phyloP scores from a whole-genome alignment of 192 early-diverging fungal genomes.

The Spizellomyces punctatus region DNA sequence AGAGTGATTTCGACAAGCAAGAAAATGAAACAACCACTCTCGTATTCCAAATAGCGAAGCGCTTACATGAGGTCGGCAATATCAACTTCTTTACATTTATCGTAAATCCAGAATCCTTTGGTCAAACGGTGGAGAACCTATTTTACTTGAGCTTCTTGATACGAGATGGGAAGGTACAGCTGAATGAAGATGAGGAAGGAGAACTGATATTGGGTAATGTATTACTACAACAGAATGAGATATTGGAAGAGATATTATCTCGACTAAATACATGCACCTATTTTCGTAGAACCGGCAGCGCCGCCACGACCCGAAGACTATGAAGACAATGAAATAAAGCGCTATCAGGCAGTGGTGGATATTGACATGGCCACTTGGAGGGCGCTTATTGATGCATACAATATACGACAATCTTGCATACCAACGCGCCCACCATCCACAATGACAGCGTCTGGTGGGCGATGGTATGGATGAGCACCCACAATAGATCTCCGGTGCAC shows the following conservation, averaged over 20 bases:
- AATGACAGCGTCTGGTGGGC: not conserved
- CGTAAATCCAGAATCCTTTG: conserved; percentile 86
- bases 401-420: conserved; percentile 63
- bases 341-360: conserved; percentile 20
- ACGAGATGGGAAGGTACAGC: conserved; percentile 76
- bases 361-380: conserved; percentile 22
- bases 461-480: conserved; percentile 16
- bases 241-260: no score
- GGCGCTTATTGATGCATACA: conserved; percentile 63
- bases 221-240: no score
- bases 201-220: conserved; percentile 52
- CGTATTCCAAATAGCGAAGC: conserved; percentile 68
- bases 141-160: conserved; percentile 97
- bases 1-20: conserved; percentile 74
- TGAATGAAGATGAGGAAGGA: conserved; percentile 62
- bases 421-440: conserved; percentile 50
- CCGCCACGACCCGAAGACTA: conserved; percentile 5
- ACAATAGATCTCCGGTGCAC: no score
- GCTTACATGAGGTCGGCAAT: conserved; percentile 56
- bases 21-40: conserved; percentile 87
- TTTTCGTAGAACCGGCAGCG: not conserved
- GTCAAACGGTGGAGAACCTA: conserved; percentile 92
- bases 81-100: conserved; percentile 79
- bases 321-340: conserved; percentile 10
- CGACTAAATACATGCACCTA: not conserved